Evolutionary conservation across 176 grass and related monocot species (phyloP).

Genomic region (Ensete ventricosum): DNA sequence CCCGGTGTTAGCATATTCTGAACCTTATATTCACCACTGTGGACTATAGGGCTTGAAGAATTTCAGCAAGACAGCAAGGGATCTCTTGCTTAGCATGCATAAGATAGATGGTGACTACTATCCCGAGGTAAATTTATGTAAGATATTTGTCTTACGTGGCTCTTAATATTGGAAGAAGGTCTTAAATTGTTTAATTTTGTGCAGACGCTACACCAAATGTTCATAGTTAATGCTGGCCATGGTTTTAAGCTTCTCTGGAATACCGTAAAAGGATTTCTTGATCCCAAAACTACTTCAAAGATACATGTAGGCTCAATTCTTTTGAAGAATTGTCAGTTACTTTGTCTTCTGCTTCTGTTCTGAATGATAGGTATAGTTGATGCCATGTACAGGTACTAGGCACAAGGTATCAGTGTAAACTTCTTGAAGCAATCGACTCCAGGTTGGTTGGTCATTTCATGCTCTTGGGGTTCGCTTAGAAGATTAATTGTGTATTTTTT

Average conservation of each 20-base stretch:
- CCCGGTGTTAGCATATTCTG: constrained; percentile 8
- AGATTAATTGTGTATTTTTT: not conserved
- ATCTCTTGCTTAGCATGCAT: constrained; percentile 65
- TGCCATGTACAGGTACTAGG: constrained; percentile 58
- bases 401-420: constrained; percentile 65
- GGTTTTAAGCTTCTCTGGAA: constrained; percentile 95
- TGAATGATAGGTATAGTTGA: not conserved
- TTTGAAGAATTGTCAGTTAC: constrained; percentile 1
- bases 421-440: constrained; percentile 84
- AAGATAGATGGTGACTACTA: constrained; percentile 97
- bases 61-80: constrained; percentile 85
- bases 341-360: constrained; percentile 18
- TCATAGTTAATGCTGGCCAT: constrained; percentile 80
- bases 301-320: constrained; percentile 66
- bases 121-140: constrained; percentile 57
- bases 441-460: constrained; percentile 41
- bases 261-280: constrained; percentile 90
- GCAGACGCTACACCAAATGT: constrained; percentile 99
- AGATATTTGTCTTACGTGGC: not conserved
- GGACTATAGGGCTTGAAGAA: constrained; percentile 79
- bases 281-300: constrained; percentile 96
- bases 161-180: not conserved
- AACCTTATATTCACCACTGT: not conserved
- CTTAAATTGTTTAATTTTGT: constrained; percentile 11
- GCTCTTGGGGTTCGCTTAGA: not conserved